A percentile compares a stretch with the other conserved stretches of the same genome.
These are phyloP conservation scores for Phylloporus rhodoxanthus DNA, from an alignment of 768 basidiomycete species.

Conservation along the genomic window DNA sequence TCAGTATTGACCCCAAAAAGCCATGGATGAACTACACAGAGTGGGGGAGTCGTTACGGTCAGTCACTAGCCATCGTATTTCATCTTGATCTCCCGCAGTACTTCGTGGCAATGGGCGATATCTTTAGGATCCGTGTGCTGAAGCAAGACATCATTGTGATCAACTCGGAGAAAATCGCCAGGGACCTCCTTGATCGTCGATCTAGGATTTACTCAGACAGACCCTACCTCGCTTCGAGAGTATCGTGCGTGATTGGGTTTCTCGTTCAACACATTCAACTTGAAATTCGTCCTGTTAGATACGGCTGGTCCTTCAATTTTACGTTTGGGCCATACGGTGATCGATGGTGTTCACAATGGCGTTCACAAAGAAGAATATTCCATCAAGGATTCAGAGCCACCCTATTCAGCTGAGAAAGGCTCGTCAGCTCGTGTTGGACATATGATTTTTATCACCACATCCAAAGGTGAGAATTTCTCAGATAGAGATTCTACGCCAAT, in stretches of 20 bases:
- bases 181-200: too few species aligned
- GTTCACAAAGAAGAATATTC: constrained; percentile 16
- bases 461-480: constrained; percentile 4
- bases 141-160: too few species aligned
- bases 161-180: too few species aligned
- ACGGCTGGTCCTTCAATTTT: constrained; percentile 17
- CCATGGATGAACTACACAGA: neutral
- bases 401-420: constrained; percentile 18
- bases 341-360: too few species aligned
- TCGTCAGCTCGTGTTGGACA: constrained; percentile 15
- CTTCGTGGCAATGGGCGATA: too few species aligned
- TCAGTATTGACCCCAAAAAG: neutral
- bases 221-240: too few species aligned
- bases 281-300: constrained; percentile 3
- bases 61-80: neutral
- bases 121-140: too few species aligned
- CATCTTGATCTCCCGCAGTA: too few species aligned
- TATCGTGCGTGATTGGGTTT: too few species aligned
- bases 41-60: neutral
- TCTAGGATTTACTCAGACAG: too few species aligned
- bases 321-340: constrained; percentile 18
- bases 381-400: constrained; percentile 20
- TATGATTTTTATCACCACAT: constrained; percentile 3
- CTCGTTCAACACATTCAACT: too few species aligned
- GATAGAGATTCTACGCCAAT: too few species aligned